Conservation (phyloP, 139 green algal genomes). For the Chlamydomonas incerta region DNA sequence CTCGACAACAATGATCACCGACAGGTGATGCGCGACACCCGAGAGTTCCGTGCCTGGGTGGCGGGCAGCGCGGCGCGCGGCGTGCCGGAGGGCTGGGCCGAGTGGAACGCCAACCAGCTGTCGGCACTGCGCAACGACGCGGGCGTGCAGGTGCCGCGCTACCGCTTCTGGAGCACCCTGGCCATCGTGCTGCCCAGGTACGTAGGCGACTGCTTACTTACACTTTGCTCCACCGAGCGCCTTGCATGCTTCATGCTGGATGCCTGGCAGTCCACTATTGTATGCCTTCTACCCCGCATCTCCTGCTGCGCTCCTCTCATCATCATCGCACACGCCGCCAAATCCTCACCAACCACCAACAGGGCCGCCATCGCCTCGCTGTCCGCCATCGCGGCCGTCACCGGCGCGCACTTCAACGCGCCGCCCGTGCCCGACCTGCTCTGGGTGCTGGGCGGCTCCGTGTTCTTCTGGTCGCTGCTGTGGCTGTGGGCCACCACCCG, state of each 20-base stretch:
- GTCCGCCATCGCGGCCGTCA: constrained; percentile 15
- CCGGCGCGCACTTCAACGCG: constrained; percentile 5
- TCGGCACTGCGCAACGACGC: constrained; percentile 6
- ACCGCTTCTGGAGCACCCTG: constrained; percentile 28
- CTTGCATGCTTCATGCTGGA: no score
- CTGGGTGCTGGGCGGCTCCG: constrained; percentile 34
- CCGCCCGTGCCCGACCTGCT: background rate
- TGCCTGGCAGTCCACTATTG: no score
- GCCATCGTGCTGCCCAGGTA: constrained; percentile 1
- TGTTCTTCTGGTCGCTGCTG: background rate
- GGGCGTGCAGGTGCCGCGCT: background rate
- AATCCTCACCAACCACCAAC: no score
- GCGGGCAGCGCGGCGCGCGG: constrained; percentile 10
- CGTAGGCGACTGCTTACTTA: no score
- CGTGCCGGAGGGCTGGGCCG: constrained; percentile 16
- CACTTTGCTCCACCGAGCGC: no score
- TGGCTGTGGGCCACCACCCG: background rate
- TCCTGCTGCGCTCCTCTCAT: no score
- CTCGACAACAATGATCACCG: no score
- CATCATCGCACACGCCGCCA: no score
- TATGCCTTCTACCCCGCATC: no score
- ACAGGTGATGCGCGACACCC: constrained; percentile 17
- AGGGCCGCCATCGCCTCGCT: background rate
- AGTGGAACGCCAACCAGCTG: constrained; percentile 32
- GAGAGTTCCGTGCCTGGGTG: background rate